These are phyloP conservation scores for Rhytidhysteron rufulum DNA, from an alignment of 2,329 filamentous ascomycete genomes.

Conservation along the genomic window DNA sequence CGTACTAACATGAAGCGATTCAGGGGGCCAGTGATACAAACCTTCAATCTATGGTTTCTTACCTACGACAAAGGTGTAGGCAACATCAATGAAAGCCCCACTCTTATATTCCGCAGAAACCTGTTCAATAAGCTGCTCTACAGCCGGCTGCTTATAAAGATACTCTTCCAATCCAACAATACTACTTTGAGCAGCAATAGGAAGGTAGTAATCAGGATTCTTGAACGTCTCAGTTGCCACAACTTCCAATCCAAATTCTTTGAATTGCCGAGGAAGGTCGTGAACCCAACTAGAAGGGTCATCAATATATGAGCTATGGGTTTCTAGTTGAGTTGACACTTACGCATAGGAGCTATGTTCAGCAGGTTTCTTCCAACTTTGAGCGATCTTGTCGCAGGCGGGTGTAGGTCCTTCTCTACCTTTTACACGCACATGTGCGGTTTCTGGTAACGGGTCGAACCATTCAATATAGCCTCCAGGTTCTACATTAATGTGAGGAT, in stretches of 20 bases:
- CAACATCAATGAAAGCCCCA: constrained; percentile 6
- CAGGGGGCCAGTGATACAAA: too few relatives aligned
- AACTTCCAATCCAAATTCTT: constrained; percentile 3
- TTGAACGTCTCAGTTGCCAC: constrained; percentile 5
- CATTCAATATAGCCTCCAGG: too few relatives aligned
- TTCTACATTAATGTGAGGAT: too few relatives aligned
- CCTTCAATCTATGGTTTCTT: too few relatives aligned
- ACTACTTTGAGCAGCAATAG: constrained; percentile 4
- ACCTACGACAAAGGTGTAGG: constrained; percentile 3
- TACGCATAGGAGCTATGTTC: constrained; percentile 9
- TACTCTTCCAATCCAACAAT: constrained; percentile 5
- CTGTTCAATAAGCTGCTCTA: constrained; percentile 4
- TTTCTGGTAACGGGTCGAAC: too few relatives aligned
- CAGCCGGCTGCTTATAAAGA: not conserved
- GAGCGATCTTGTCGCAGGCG: constrained; percentile 6
- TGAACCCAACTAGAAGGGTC: constrained; percentile 11
- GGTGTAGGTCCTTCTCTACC: too few relatives aligned
- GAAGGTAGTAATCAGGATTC: constrained; percentile 6
- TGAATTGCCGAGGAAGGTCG: constrained; percentile 1
- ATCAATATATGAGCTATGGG: not conserved
- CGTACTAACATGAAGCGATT: too few relatives aligned
- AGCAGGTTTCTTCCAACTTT: constrained; percentile 8
- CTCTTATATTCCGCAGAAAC: constrained; percentile 1
- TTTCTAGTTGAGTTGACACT: not conserved
- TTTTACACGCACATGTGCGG: too few relatives aligned